phyloP scores from a whole-genome alignment of 768 basidiomycete genomes.

The Boletus subcaerulescens region DNA sequence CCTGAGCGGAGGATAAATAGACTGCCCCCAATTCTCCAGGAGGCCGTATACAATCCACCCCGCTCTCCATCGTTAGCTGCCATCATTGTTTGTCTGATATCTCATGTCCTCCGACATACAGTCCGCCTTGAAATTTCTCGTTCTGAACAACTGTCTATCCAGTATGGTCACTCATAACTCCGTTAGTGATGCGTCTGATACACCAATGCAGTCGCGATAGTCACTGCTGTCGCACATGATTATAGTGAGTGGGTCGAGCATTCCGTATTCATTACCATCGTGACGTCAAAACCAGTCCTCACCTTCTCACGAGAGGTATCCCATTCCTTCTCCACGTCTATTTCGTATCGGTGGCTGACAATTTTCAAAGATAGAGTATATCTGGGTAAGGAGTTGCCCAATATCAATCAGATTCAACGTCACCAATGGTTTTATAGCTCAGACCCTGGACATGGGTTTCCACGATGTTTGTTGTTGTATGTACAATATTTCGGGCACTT shows the following conservation, averaged over 20 bases:
- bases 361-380: not conserved
- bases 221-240: not conserved
- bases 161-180: not conserved
- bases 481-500: not conserved
- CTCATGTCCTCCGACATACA: not conserved
- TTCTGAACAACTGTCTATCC: not conserved
- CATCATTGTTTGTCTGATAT: too few species aligned
- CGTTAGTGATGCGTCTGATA: not conserved
- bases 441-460: not conserved
- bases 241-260: not conserved
- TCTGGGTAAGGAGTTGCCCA: not conserved
- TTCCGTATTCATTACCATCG: not conserved
- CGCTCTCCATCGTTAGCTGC: not conserved
- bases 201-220: not conserved
- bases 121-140: not conserved
- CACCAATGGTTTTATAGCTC: not conserved
- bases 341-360: not conserved
- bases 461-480: not conserved
- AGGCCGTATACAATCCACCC: too few species aligned
- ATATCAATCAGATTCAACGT: not conserved
- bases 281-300: not conserved
- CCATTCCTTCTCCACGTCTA: not conserved
- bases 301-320: not conserved
- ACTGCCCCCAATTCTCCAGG: not conserved
- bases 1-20: not conserved